Percentiles rank a stretch among this genome's conserved stretches.
phyloP scores from a whole-genome alignment of 306 rosid genomes.

The Glycine soja region DNA sequence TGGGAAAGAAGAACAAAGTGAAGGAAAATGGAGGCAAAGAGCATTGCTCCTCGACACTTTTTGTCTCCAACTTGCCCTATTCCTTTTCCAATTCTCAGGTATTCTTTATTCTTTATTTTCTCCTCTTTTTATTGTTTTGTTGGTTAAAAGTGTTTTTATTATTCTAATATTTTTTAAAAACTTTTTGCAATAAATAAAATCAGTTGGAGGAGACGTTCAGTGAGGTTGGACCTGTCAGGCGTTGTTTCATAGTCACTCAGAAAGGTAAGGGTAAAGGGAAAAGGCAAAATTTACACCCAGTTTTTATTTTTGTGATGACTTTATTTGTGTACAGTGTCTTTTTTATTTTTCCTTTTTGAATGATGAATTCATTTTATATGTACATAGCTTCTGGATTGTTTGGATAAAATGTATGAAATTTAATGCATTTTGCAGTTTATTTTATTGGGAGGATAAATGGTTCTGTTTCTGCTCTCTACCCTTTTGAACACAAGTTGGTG shows the following conservation, averaged over 20 bases:
- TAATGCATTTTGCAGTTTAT: neutral
- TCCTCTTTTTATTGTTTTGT: too few relatives aligned
- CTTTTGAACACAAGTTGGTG: too few relatives aligned
- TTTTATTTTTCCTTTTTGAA: neutral
- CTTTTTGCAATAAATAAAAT: neutral
- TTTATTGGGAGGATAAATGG: too few relatives aligned
- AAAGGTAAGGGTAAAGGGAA: constrained; percentile 60
- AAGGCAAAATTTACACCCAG: neutral
- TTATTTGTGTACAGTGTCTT: neutral
- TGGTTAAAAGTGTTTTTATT: neutral
- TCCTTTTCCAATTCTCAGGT: constrained; percentile 84
- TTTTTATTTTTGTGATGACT: neutral
- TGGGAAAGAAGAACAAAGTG: constrained; percentile 77
- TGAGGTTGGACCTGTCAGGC: constrained; percentile 88
- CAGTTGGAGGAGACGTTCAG: constrained; percentile 90
- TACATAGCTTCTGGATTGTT: neutral
- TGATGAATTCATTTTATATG: neutral
- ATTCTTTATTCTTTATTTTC: neutral
- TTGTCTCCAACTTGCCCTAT: constrained; percentile 81
- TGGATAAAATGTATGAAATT: neutral
- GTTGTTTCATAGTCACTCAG: constrained; percentile 84
- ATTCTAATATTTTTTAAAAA: neutral
- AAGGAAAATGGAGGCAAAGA: constrained; percentile 58
- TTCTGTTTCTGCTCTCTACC: too few relatives aligned
- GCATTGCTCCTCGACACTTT: constrained; percentile 61